Evolutionary conservation across 2,329 filamentous ascomycete species (phyloP), one percentile per base, ranked within the genome.

Genomic region (Claviceps humidiphila): DNA sequence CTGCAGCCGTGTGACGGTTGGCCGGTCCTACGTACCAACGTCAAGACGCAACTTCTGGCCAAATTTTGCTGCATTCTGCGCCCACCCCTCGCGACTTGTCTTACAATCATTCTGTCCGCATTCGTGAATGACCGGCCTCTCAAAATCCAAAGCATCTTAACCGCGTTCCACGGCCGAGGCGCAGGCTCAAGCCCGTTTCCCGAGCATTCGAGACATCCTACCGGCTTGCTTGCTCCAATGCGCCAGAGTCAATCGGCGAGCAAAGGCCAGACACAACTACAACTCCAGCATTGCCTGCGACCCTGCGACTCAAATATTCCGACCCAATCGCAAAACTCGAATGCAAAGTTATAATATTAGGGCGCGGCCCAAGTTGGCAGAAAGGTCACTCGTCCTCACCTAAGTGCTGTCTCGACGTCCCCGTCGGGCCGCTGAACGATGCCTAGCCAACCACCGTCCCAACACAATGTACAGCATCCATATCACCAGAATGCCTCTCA

Each of bases 281-380:
- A 22, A 38, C 14, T 16, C 16, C 24, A 26, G 34, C 47, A 38
- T 49, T 40, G 47, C 41, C 30, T 30, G 40, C 17, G 20, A 52
- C 1, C 41, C 30, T 30, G 46, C 17, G 8, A 52, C 4, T 34
- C 38, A 22, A 14, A 30, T 7, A 7, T 26, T n/a, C 37, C 13
- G 22, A 7, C 44, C 38, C 50, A 17, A 52, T 13, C 53, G 55
- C 54, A 59, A 56, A 56, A 60, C 51, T 67, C 68, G 68, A 61
- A 70, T 70, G 68, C 66, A 60, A 58, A 60, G 54, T 60, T 60
- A 59, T 4, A n/a, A 46, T 57, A 57, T 56, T 54, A 64, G 67
- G 67, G 65, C 66, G 61, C 61, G 63, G 68, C 69, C 66, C 66
- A 66, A 60, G 58, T 59, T 61, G 67, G 64, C 65, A 66, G 66